Base-by-base conservation (phyloP, 2,329 filamentous ascomycete species). In the Aspergillus sp. region DNA sequence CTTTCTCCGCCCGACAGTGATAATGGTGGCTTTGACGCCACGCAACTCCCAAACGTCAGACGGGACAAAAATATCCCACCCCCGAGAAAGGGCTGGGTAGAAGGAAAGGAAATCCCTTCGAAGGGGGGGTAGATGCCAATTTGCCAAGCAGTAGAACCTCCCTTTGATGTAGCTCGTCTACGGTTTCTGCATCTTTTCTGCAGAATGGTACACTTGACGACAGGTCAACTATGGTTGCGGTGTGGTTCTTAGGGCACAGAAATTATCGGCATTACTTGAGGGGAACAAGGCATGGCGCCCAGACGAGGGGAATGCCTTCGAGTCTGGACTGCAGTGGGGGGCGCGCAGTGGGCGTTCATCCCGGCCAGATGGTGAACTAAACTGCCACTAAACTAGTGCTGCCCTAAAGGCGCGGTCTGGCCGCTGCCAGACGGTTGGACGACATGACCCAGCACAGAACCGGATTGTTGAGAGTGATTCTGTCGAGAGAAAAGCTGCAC, bases 301-400 rank as follows among this genome's bases (percentile, higher is more conserved):
- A 36, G 32, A 36, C 32, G 32, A 36, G 32, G 32, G 21, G 21
- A 28, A 49, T 45, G 41, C 41, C 8, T 21, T 23, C 28, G 47
- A 50, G 47, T 50, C 47, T 50, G 47, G 47, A 50, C 47, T 50
- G 47, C n/a, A 50, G 47, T 50, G 47, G 47, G 47, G 47, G 25
- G 47, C 13, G 41, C 13, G n/a, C 23, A 32, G 47, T 50, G 47
- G 25, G 47, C 47, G 25, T 28, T 50, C 21, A 19, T 45, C 41
- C 41, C 41, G 41, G 41, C 41, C 41, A 45, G 41, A 45, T 45
- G 41, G 41, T 45, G 41, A 45, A 45, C 41, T 45, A 45, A 49
- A 28, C 25, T 8, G 47, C 23, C 47, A 30, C 47, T 50, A 50
- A 50, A 32, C 25, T 50, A 50, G 47, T 50, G 47, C 47, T 30